Evolutionary conservation across 1,284 basidiomycete genomes (phyloP), one percentile per base, ranked within the genome.

Genomic region (Malassezia sp.): DNA sequence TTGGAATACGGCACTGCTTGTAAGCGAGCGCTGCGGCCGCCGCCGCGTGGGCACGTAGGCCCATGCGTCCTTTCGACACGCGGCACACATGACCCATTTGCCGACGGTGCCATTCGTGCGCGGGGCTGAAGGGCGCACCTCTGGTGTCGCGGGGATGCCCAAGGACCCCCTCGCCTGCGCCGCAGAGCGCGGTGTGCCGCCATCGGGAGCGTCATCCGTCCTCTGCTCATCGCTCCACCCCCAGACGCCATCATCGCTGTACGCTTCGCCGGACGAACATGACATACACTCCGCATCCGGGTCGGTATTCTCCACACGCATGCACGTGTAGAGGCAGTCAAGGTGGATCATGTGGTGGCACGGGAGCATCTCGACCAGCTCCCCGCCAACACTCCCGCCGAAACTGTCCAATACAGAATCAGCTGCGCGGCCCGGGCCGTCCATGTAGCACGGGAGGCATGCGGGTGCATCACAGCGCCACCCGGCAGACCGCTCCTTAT

Each of bases 281-380:
- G n/a, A n/a, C n/a, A n/a, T n/a, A n/a, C n/a, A n/a, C n/a, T n/a
- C n/a, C n/a, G n/a, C n/a, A n/a, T n/a, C n/a, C n/a, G n/a, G n/a
- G n/a, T 42, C 12, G n/a, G 30, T 31, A 23, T 35, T 53, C 34
- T 65, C 56, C 37, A 68, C 40, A 5, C 62, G 53, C 55, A 63
- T 58, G 35, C 49, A 45, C 6, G 59, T 64, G 41, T 53, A 56
- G 5, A 68, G 54, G 20, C 65, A 68, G 36, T 65, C 65, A 15
- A 60, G 48, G 30, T 69, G 66, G 1, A 67, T 49, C 30, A 60
- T 53, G 43, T 69, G 66, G 22, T 50, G 51, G 47, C 66, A 69
- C 1, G 66, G 66, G 4, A 43, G 23, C 34, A 69, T 48, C 26
- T 34, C 51, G 22, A 63, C 45, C 5, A 64, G 38, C 14, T 56